These are phyloP conservation scores for Saussurea involucrata DNA, from an alignment of 129 eudicot genomes.

Conservation along the genomic window DNA sequence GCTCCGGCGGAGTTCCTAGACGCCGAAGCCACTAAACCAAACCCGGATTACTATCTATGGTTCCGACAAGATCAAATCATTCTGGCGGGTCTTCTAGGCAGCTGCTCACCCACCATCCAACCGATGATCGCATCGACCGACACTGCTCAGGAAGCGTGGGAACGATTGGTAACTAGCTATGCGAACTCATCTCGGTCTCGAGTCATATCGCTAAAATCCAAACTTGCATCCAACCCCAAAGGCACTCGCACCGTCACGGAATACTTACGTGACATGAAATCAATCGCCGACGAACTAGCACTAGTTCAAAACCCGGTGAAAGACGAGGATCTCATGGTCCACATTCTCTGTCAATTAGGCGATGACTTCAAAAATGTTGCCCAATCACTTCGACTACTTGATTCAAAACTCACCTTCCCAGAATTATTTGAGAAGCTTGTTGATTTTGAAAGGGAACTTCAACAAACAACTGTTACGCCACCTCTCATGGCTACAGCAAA, in stretches of 20 bases:
- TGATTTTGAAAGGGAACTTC: no score
- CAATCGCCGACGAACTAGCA: background rate
- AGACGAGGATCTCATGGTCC: no score
- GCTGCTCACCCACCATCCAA: constrained; percentile 2
- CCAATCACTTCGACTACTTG: no score
- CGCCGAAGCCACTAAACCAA: background rate
- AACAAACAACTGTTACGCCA: no score
- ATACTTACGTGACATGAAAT: background rate
- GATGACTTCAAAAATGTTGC: no score
- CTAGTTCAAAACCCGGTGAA: no score
- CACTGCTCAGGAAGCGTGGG: constrained; percentile 4
- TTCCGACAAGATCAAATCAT: constrained; percentile 18
- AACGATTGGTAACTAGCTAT: background rate
- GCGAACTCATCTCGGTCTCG: constrained; percentile 3
- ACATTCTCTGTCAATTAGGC: no score
- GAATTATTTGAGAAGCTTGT: no score
- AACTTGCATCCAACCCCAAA: background rate
- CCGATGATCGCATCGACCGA: constrained; percentile 1
- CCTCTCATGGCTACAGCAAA: constrained; percentile 10
- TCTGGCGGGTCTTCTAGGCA: background rate
- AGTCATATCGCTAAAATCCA: background rate
- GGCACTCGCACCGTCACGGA: background rate
- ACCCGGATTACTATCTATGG: no score
- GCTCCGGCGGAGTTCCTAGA: background rate
- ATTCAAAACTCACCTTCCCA: no score